Base-by-base conservation (phyloP, 352 stramenopile genomes). In the Phytophthora brassicae region DNA sequence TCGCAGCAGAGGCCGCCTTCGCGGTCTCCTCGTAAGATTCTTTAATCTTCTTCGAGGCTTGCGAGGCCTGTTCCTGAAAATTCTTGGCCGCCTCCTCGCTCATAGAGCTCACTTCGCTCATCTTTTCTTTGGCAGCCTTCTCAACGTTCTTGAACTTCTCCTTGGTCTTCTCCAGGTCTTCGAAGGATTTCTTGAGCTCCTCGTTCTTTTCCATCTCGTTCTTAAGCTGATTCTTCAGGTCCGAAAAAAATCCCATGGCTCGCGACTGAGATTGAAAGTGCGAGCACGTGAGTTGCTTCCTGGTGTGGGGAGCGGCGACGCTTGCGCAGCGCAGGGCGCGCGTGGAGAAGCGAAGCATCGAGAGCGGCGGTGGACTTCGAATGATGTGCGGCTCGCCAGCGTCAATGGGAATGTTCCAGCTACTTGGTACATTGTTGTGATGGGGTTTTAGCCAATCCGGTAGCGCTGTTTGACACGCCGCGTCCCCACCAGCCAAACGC, bases 171-270 rank as follows among this genome's bases (percentile, higher is more conserved):
- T 87, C 72, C 45, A 90, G 68, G 63, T 92, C 81, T 53, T 93
- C 79, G 14, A 90, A 77, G 9, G 76, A 86, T 51, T 91, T 88
- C 56, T 90, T 90, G 52, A 90, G 68, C 72, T 90, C 80, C 58
- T 88, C 76, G 58, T 90, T 89, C 70, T 91, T 90, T 44, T 89
- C 79, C 55, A 92, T 74, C 64, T 94, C 85, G 46, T 74, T 84
- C 64, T 91, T 86, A 33, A 92, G 69, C 55, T 89, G 81, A 52
- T 90, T 89, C 70, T 90, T 92, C 38, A 91, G 50, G 56, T 92
- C 77, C 45, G 77, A 84, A 56, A 89, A 90, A 68, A 91, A 85
- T 19, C 82, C 79, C 76, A 91, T 85, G 4, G 66, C 35, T 19
- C 82, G 81, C 28, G 56, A 61, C 76, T 89, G 80, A 17, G 29